Evolutionary conservation across 768 basidiomycete genomes (phyloP).

Genomic region (Harrya chromipes): DNA sequence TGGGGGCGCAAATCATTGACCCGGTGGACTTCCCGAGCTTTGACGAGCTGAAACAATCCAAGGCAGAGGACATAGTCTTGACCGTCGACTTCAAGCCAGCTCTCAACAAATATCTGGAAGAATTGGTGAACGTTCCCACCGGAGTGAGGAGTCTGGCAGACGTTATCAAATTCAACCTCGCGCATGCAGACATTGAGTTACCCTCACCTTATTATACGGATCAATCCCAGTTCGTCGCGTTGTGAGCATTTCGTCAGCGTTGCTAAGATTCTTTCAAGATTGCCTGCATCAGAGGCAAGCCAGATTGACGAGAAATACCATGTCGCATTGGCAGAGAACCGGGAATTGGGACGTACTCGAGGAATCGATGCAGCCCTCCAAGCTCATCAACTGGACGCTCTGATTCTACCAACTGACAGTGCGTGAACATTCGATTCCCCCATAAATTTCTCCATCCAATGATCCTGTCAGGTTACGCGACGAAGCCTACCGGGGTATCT

Average conservation of each 20-base stretch:
- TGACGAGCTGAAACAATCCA: constrained; percentile 42
- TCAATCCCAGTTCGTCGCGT: constrained; percentile 33
- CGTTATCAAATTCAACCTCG: constrained; percentile 55
- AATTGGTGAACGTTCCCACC: constrained; percentile 51
- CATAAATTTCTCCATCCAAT: not conserved
- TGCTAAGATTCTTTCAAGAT: constrained; percentile 15
- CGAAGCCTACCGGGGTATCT: constrained; percentile 46
- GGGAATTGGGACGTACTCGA: constrained; percentile 46
- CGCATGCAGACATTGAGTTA: constrained; percentile 47
- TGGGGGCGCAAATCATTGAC: constrained; percentile 52
- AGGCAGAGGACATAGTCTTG: constrained; percentile 55
- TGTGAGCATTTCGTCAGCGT: not conserved
- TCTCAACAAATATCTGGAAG: constrained; percentile 43
- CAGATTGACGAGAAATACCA: constrained; percentile 41
- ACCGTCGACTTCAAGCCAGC: constrained; percentile 57
- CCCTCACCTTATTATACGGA: constrained; percentile 34
- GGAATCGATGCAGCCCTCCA: constrained; percentile 56
- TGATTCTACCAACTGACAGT: constrained; percentile 47
- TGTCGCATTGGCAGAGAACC: constrained; percentile 43
- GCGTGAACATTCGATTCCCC: not conserved
- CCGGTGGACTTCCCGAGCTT: constrained; percentile 60
- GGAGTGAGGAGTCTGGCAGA: constrained; percentile 57
- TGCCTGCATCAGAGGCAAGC: constrained; percentile 25
- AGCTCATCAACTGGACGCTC: constrained; percentile 46
- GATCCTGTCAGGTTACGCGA: constrained; percentile 24